Percentiles rank a stretch among this genome's conserved stretches.
phyloP scores from a whole-genome alignment of 371 early-diverging fungal genomes.

The Apophysomyces trapeziformis region DNA sequence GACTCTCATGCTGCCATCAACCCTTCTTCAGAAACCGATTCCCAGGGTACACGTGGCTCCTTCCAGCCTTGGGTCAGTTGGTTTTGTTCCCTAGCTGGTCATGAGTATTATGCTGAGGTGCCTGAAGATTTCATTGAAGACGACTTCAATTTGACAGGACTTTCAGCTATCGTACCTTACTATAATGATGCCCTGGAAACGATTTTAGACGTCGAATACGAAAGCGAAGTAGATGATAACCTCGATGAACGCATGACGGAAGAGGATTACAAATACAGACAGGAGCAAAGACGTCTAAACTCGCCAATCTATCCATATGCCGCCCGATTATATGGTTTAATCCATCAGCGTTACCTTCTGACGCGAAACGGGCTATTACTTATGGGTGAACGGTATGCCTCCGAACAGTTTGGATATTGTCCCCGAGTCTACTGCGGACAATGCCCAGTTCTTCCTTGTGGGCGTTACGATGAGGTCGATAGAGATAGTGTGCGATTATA shows the following conservation, averaged over 20 bases:
- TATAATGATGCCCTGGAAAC: slow-evolving; percentile 83
- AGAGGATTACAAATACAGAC: slow-evolving; percentile 13
- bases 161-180: slow-evolving; percentile 79
- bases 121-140: slow-evolving; percentile 91
- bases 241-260: slow-evolving; percentile 13
- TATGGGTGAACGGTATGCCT: slow-evolving; percentile 81
- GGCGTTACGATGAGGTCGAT: slow-evolving; percentile 73
- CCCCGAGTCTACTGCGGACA: slow-evolving; percentile 80
- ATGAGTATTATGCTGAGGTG: slow-evolving; percentile 86
- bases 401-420: slow-evolving; percentile 85
- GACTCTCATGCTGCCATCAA: slow-evolving; percentile 1
- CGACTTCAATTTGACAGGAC: slow-evolving; percentile 92
- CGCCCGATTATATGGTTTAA: slow-evolving; percentile 76
- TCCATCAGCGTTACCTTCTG: slow-evolving; percentile 83
- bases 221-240: slow-evolving; percentile 34
- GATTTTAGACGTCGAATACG: slow-evolving; percentile 86
- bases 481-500: slow-evolving; percentile 72
- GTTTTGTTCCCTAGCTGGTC: slow-evolving; percentile 66
- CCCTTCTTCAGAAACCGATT: slow-evolving; percentile 6
- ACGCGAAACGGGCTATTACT: slow-evolving; percentile 78
- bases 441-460: slow-evolving; percentile 82
- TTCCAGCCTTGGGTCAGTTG: slow-evolving; percentile 14
- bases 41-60: slow-evolving; percentile 9
- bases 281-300: slow-evolving; percentile 27
- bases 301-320: slow-evolving; percentile 56